These are phyloP conservation scores for Cercospora sojina DNA, from an alignment of 2,329 filamentous ascomycete species.

Conservation along the genomic window DNA sequence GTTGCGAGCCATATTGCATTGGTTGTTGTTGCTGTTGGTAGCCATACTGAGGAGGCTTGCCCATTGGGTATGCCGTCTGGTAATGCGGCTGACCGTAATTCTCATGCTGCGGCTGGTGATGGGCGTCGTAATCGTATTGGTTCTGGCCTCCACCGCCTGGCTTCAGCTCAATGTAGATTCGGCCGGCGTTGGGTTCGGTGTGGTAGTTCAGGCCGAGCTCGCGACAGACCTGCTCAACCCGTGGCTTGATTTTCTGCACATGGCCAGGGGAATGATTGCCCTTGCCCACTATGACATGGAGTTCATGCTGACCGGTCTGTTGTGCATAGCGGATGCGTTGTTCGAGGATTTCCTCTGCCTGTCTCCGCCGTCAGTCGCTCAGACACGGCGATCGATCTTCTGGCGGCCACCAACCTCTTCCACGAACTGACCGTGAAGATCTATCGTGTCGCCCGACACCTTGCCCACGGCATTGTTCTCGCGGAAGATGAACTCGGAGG, in stretches of 20 bases:
- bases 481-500: slow-evolving; percentile 90
- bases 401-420: slow-evolving; percentile 57
- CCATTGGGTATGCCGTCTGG: slow-evolving; percentile 42
- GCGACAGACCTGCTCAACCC: slow-evolving; percentile 79
- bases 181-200: slow-evolving; percentile 85
- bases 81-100: slow-evolving; percentile 45
- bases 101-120: slow-evolving; percentile 40
- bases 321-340: slow-evolving; percentile 78
- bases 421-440: slow-evolving; percentile 91
- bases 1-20: slow-evolving; percentile 43
- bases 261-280: slow-evolving; percentile 82
- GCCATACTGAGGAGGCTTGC: slow-evolving; percentile 38
- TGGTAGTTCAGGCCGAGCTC: slow-evolving; percentile 79
- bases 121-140: slow-evolving; percentile 40
- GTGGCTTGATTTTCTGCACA: slow-evolving; percentile 93
- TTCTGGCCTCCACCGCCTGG: slow-evolving; percentile 56
- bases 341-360: slow-evolving; percentile 83
- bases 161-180: slow-evolving; percentile 83
- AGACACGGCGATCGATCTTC: neutral
- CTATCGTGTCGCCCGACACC: slow-evolving; percentile 78
- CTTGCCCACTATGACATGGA: slow-evolving; percentile 95
- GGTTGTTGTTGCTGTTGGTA: slow-evolving; percentile 46
- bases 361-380: neutral
- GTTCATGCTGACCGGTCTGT: slow-evolving; percentile 70
- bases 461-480: slow-evolving; percentile 82